phyloP scores from a whole-genome alignment of 2,329 filamentous ascomycete genomes.

The Microsporum ferrugineum region DNA sequence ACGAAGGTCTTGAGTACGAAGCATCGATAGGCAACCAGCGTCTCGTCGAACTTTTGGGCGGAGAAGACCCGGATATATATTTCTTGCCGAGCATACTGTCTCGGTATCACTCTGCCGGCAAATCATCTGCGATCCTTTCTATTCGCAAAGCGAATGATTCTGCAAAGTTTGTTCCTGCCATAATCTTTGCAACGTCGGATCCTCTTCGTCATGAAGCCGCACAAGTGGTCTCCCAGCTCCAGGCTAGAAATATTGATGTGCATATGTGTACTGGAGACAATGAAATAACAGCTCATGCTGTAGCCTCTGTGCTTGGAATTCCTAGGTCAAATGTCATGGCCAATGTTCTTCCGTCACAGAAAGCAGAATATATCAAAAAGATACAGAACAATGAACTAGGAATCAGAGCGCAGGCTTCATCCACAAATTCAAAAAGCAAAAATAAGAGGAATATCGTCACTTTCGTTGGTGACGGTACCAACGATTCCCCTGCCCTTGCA shows the following conservation, averaged over 20 bases:
- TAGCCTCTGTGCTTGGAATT: slow-evolving; percentile 67
- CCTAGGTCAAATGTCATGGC: slow-evolving; percentile 64
- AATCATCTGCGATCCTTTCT: slow-evolving; percentile 36
- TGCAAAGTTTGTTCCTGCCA: slow-evolving; percentile 39
- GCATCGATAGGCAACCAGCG: slow-evolving; percentile 49
- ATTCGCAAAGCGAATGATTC: slow-evolving; percentile 20
- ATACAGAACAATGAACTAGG: slow-evolving; percentile 20
- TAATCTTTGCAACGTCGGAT: slow-evolving; percentile 67
- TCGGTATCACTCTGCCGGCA: slow-evolving; percentile 32
- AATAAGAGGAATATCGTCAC: slow-evolving; percentile 44
- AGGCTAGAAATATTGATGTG: slow-evolving; percentile 55
- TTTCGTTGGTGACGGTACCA: slow-evolving; percentile 81
- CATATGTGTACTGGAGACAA: slow-evolving; percentile 96
- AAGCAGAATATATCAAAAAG: slow-evolving; percentile 50
- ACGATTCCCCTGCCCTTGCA: slow-evolving; percentile 70
- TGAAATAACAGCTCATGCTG: slow-evolving; percentile 65
- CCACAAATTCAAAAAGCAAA: neutral
- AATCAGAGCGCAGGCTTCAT: slow-evolving; percentile 17
- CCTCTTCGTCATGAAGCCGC: slow-evolving; percentile 63
- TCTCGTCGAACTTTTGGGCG: slow-evolving; percentile 29
- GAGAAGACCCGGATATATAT: slow-evolving; percentile 23
- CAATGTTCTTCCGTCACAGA: slow-evolving; percentile 73
- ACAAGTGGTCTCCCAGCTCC: slow-evolving; percentile 53
- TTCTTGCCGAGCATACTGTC: slow-evolving; percentile 27
- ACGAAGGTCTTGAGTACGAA: slow-evolving; percentile 27